Conservation (phyloP, 345 rosid genomes). For the Citrus inodora region DNA sequence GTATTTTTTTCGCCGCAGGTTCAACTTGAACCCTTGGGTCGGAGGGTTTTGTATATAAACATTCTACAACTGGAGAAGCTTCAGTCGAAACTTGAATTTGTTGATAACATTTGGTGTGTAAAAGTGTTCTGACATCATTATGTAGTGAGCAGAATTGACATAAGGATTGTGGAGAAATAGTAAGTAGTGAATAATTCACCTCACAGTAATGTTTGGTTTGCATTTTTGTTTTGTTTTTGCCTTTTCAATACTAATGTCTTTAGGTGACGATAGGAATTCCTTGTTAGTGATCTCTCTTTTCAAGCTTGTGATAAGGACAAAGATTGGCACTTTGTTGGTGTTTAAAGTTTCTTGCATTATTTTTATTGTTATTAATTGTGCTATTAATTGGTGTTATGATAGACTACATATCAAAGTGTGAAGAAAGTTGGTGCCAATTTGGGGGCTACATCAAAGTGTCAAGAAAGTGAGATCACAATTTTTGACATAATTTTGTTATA, state of each 20-base stretch:
- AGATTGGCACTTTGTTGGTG: neutral
- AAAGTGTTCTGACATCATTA: slow-evolving; percentile 9
- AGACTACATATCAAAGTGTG: neutral
- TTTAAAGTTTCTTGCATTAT: neutral
- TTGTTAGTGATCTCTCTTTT: neutral
- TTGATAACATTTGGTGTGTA: slow-evolving; percentile 17
- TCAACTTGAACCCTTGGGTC: neutral
- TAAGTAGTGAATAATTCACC: neutral
- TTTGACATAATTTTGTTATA: too few relatives aligned
- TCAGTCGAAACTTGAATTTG: neutral
- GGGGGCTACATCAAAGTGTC: too few relatives aligned
- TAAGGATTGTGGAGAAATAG: slow-evolving; percentile 16
- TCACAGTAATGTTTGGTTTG: neutral
- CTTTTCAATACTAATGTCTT: neutral
- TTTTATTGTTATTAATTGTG: neutral
- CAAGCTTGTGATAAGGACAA: neutral
- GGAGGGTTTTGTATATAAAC: slow-evolving; percentile 23
- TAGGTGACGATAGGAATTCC: neutral
- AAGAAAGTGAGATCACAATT: too few relatives aligned
- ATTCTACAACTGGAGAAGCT: slow-evolving; percentile 10
- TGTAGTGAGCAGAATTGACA: slow-evolving; percentile 1
- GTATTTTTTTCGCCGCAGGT: slow-evolving; percentile 19
- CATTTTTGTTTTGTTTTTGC: neutral
- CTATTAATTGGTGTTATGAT: neutral
- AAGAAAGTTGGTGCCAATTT: too few relatives aligned